phyloP scores from a whole-genome alignment of 495 filamentous ascomycete genomes.

The Hyphodiscus hymeniophilus region DNA sequence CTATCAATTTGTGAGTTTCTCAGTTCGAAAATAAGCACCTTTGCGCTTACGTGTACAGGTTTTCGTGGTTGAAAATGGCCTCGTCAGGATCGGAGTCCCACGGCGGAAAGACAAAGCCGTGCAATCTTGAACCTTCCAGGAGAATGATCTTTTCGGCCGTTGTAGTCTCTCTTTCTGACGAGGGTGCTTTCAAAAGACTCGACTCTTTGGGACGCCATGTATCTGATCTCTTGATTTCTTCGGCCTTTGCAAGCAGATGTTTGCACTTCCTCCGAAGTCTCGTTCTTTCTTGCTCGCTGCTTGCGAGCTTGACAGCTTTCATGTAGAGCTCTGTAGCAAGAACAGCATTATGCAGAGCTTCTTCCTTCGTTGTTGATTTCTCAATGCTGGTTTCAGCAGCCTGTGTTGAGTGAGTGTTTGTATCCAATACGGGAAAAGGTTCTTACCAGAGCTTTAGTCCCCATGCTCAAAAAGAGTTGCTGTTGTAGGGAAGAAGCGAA shows the following conservation, averaged over 20 bases:
- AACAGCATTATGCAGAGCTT: constrained; percentile 67
- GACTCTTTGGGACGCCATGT: constrained; percentile 18
- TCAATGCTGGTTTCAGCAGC: constrained; percentile 51
- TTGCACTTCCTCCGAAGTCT: constrained; percentile 56
- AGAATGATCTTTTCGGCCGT: constrained; percentile 73
- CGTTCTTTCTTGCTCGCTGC: constrained; percentile 44
- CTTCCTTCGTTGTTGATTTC: constrained; percentile 46
- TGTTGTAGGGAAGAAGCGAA: no score
- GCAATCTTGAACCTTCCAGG: constrained; percentile 65
- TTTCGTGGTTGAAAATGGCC: constrained; percentile 14
- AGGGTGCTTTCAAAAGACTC: constrained; percentile 32
- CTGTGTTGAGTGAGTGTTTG: constrained; percentile 32
- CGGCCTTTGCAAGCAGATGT: constrained; percentile 57
- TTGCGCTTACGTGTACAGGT: constrained; percentile 21
- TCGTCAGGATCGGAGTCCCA: constrained; percentile 57
- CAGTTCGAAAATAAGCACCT: neutral
- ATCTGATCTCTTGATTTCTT: constrained; percentile 54
- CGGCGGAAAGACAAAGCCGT: constrained; percentile 72
- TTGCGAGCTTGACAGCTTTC: constrained; percentile 52
- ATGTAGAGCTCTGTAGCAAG: constrained; percentile 70
- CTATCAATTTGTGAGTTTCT: constrained; percentile 30
- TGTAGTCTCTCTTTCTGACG: constrained; percentile 54
- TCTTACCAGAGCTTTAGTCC: constrained; percentile 34
- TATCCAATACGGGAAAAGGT: neutral
- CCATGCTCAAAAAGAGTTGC: constrained; percentile 21